These are phyloP conservation scores for Exidia glandulosa DNA, from an alignment of 768 basidiomycete species.

Conservation along the genomic window DNA sequence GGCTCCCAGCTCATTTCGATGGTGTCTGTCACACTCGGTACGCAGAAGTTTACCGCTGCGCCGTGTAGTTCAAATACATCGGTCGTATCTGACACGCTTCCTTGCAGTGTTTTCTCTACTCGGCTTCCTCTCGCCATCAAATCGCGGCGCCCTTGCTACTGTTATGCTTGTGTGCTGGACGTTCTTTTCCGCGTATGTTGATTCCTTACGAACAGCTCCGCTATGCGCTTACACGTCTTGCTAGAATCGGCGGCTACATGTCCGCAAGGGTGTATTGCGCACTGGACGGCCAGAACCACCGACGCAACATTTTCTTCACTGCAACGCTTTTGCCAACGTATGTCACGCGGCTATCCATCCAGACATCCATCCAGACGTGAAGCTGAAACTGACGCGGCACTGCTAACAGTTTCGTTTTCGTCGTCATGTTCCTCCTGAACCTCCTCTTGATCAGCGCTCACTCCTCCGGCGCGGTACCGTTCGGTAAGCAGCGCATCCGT, in stretches of 20 bases:
- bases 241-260: constrained; percentile 78
- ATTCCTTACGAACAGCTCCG: background rate
- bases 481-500: no score
- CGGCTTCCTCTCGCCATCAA: constrained; percentile 91
- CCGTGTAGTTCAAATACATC: no score
- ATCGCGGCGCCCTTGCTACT: constrained; percentile 87
- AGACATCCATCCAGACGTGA: no score
- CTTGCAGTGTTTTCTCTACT: constrained; percentile 73
- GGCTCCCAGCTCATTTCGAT: constrained; percentile 79
- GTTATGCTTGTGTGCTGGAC: constrained; percentile 94
- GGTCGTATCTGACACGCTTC: background rate
- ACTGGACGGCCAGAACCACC: constrained; percentile 64
- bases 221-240: constrained; percentile 3
- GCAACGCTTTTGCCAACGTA: constrained; percentile 84
- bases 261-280: constrained; percentile 76
- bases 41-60: constrained; percentile 1
- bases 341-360: constrained; percentile 19
- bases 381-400: background rate
- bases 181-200: constrained; percentile 67
- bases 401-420: constrained; percentile 58
- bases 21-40: constrained; percentile 79
- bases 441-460: constrained; percentile 75
- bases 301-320: constrained; percentile 78
- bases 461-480: constrained; percentile 93
- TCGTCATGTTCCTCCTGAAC: constrained; percentile 81